Conservation (phyloP, 768 basidiomycete species). For the Jaapia argillacea region DNA sequence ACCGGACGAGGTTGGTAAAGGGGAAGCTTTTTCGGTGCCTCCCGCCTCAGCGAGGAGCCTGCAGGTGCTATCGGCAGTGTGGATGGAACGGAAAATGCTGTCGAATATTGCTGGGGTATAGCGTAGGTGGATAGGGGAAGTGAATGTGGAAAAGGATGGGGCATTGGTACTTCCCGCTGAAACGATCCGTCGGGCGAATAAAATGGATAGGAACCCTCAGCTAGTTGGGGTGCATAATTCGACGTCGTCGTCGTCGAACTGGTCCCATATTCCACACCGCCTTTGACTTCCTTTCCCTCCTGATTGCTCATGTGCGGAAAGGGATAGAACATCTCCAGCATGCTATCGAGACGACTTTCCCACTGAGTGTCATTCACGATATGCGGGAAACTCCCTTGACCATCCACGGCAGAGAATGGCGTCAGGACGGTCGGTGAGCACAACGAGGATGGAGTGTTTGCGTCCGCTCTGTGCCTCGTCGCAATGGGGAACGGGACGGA, state of each 20-base stretch:
- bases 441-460: not conserved
- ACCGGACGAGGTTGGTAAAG: not conserved
- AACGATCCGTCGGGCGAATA: not conserved
- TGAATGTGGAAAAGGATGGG: not conserved
- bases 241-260: not conserved
- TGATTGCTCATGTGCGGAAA: no score
- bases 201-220: not conserved
- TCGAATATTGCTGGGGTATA: not conserved
- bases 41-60: not conserved
- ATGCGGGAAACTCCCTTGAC: not conserved
- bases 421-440: not conserved
- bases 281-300: no score
- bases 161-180: not conserved
- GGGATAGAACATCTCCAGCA: not conserved
- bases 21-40: not conserved
- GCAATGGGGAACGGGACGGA: not conserved
- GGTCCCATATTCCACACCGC: not conserved
- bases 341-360: not conserved
- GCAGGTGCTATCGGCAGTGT: not conserved
- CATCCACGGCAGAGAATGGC: not conserved
- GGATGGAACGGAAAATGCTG: not conserved
- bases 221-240: not conserved
- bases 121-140: not conserved
- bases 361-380: not conserved
- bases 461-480: not conserved